Conservation (phyloP, 352 stramenopile species). For the Phytophthora constricta region DNA sequence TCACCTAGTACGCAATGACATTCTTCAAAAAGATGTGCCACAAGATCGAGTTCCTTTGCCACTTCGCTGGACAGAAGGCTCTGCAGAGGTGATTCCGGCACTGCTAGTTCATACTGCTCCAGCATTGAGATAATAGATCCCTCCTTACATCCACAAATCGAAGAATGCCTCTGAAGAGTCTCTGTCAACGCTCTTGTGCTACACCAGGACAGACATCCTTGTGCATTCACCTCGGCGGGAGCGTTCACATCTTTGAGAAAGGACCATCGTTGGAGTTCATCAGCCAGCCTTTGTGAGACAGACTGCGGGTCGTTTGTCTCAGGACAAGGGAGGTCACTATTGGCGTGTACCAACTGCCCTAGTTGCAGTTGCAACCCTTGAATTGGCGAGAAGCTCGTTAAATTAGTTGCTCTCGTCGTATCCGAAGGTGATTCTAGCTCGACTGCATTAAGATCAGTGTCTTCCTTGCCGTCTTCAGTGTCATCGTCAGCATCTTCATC, state of each 20-base stretch:
- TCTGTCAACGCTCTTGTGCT: constrained; percentile 14
- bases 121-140: constrained; percentile 41
- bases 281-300: constrained; percentile 27
- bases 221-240: constrained; percentile 21
- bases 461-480: constrained; percentile 16
- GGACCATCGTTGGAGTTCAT: constrained; percentile 36
- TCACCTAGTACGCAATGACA: constrained; percentile 24
- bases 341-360: background rate
- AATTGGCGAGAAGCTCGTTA: constrained; percentile 1
- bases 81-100: constrained; percentile 21
- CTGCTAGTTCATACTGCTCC: constrained; percentile 36
- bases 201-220: constrained; percentile 29
- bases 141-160: constrained; percentile 28
- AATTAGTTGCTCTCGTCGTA: background rate
- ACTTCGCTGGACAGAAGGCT: constrained; percentile 33
- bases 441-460: constrained; percentile 4
- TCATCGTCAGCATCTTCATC: constrained; percentile 37
- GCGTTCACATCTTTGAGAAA: constrained; percentile 33
- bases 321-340: constrained; percentile 11
- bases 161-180: constrained; percentile 17
- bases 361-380: constrained; percentile 9
- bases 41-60: constrained; percentile 33
- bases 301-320: constrained; percentile 9
- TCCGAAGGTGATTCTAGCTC: background rate
- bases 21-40: constrained; percentile 22